Conservation (phyloP, 2,329 filamentous ascomycete genomes). For the Pyrenochaeta sp. region DNA sequence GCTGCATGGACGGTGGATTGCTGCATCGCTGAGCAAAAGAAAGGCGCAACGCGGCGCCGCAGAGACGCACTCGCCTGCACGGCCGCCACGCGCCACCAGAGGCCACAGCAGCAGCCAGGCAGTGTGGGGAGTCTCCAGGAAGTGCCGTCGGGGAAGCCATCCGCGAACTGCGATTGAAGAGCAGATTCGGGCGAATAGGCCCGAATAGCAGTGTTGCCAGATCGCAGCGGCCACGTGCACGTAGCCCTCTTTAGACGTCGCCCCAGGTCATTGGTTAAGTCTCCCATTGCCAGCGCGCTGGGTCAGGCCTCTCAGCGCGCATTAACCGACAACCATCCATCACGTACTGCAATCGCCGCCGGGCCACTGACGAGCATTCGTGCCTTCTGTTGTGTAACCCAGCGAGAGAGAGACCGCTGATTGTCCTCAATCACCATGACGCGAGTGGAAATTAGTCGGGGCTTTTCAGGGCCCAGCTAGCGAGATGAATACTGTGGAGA, state of each 20-base stretch:
- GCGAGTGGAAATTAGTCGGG: conserved; percentile 38
- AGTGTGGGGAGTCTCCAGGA: neutral
- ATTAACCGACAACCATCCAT: conserved; percentile 29
- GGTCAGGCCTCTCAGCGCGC: conserved; percentile 31
- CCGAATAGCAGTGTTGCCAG: conserved; percentile 24
- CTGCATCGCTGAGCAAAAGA: neutral
- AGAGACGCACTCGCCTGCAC: neutral
- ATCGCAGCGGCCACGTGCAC: conserved; percentile 38
- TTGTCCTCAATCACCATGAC: conserved; percentile 28
- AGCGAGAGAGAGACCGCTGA: conserved; percentile 14
- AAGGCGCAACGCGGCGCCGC: neutral
- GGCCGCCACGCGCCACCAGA: neutral
- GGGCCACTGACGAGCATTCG: conserved; percentile 29
- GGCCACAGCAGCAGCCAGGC: neutral
- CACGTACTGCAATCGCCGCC: conserved; percentile 21
- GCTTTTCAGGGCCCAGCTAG: conserved; percentile 36
- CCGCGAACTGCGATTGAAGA: neutral
- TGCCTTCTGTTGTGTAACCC: conserved; percentile 35
- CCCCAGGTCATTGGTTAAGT: conserved; percentile 33
- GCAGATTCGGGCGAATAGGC: conserved; percentile 4
- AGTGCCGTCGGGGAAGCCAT: neutral
- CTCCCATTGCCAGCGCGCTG: conserved; percentile 36
- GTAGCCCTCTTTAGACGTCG: conserved; percentile 24
- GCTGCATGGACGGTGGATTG: too few species aligned
- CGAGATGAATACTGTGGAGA: conserved; percentile 52